Conservation (phyloP, 2,329 filamentous ascomycete genomes). For the Curvularia eragrostidis region DNA sequence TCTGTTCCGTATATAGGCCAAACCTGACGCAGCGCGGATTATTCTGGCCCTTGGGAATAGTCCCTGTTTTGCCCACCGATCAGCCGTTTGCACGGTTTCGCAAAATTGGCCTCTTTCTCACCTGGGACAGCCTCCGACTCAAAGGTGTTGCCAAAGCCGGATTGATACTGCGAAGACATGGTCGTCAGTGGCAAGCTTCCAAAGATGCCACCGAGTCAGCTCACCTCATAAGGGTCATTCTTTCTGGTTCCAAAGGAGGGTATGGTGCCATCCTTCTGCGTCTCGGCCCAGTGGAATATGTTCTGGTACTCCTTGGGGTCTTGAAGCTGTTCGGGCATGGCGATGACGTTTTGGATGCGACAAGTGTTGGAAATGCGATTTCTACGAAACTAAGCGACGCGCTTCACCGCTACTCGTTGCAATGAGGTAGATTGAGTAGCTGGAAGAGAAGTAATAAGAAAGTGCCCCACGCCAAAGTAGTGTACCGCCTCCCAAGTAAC, state of each 20-base stretch:
- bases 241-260: conserved; percentile 62
- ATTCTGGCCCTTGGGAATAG: conserved; percentile 58
- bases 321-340: conserved; percentile 37
- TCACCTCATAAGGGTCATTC: conserved; percentile 62
- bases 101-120: conserved; percentile 15
- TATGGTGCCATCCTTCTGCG: conserved; percentile 63
- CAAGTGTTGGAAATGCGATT: neutral
- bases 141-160: conserved; percentile 63
- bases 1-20: conserved; percentile 48
- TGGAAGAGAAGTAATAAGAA: neutral
- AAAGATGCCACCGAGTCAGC: conserved; percentile 14
- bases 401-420: neutral
- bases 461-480: conserved; percentile 10
- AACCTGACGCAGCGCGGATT: conserved; percentile 46
- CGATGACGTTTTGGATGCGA: conserved; percentile 9
- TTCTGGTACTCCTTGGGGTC: conserved; percentile 49
- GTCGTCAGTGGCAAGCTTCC: conserved; percentile 15
- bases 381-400: neutral
- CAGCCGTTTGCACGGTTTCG: conserved; percentile 15
- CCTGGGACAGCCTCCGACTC: conserved; percentile 56
- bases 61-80: conserved; percentile 35
- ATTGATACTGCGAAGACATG: conserved; percentile 56
- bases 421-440: conserved; percentile 2
- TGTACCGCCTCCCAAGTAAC: conserved; percentile 8
- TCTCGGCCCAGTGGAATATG: conserved; percentile 62